Evolutionary conservation across 116 monocot genomes (phyloP).

Genomic region (Iris pallida): DNA sequence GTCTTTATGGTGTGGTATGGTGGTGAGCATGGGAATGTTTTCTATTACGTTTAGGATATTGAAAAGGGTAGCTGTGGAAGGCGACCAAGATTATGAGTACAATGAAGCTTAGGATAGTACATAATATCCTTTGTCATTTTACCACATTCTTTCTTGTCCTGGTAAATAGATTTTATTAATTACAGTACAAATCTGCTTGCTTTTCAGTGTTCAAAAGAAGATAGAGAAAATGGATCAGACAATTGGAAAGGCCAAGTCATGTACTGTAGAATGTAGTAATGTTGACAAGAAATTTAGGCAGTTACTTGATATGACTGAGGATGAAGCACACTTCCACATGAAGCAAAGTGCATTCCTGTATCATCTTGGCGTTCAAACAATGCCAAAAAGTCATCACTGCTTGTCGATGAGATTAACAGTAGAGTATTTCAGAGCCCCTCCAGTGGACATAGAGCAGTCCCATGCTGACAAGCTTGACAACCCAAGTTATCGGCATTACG

Average conservation of each 20-base stretch:
- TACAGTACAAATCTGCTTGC: neutral
- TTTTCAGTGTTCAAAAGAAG: conserved; percentile 55
- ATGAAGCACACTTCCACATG: conserved; percentile 91
- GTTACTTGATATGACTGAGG: conserved; percentile 80
- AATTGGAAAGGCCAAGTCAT: conserved; percentile 65
- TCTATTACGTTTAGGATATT: too few relatives aligned
- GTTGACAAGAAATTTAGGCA: conserved; percentile 90
- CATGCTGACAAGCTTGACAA: conserved; percentile 31
- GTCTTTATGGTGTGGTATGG: too few relatives aligned
- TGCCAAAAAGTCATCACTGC: conserved; percentile 90
- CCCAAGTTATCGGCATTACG: conserved; percentile 57
- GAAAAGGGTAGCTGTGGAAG: too few relatives aligned
- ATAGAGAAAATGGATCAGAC: conserved; percentile 72
- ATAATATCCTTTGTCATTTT: too few relatives aligned
- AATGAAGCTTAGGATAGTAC: too few relatives aligned
- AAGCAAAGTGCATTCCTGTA: conserved; percentile 95
- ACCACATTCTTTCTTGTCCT: too few relatives aligned
- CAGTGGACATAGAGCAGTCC: conserved; percentile 25
- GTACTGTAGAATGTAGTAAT: conserved; percentile 71
- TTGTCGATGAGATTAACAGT: conserved; percentile 87
- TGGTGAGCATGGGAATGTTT: too few relatives aligned
- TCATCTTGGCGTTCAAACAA: conserved; percentile 88
- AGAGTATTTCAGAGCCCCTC: conserved; percentile 65
- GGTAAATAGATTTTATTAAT: neutral
- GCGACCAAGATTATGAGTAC: too few relatives aligned